Base-by-base conservation (phyloP, 306 rosid species). In the Castanospermum australe region DNA sequence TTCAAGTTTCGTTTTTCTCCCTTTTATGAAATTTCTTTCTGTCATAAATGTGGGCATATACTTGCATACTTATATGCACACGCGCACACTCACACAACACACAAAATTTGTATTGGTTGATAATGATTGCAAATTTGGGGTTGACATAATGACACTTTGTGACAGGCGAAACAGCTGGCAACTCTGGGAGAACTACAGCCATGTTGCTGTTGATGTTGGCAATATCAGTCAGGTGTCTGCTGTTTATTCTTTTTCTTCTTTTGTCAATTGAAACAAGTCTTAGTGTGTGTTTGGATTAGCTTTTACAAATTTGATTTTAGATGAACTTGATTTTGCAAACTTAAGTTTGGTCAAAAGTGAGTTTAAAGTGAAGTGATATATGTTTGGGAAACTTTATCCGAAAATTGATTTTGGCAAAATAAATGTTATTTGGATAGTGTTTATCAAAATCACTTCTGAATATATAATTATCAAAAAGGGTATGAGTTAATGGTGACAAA, bases 121-220 rank as follows among this genome's bases (percentile, higher is more conserved):
- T 41, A 66, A 32, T 62, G 18, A 42, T 78, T 62, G 60, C 17
- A 67, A 85, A 74, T 65, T 65, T 79, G 61, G 22, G 44, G 54
- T 79, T 84, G 80, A 89, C 83, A 81, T 62, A 77, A 72, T 30
- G 56, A 72, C 54, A 63, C 66, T 84, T 86, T 77, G 28, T 88
- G 78, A 74, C 99, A 95, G 99, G 67, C 93, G 98, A 76, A 86
- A 85, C 83, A 91, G 96, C 88, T 95, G 95, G 97, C 97, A 90
- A 79, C 82, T 95, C 67, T 92, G 99, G 99, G 99, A 95, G 88
- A 95, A 90, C 82, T 92, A 78, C 84, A 79, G 92, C 66, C 92
- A 88, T 75, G 99, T 95, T 81, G 97, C 99, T 81, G 79, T 92
- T 59, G 99, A 95, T 50, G 82, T 89, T 52, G 92, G 90, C 74